Base-by-base conservation (phyloP, 495 filamentous ascomycete genomes). In the Talaromyces ruber region DNA sequence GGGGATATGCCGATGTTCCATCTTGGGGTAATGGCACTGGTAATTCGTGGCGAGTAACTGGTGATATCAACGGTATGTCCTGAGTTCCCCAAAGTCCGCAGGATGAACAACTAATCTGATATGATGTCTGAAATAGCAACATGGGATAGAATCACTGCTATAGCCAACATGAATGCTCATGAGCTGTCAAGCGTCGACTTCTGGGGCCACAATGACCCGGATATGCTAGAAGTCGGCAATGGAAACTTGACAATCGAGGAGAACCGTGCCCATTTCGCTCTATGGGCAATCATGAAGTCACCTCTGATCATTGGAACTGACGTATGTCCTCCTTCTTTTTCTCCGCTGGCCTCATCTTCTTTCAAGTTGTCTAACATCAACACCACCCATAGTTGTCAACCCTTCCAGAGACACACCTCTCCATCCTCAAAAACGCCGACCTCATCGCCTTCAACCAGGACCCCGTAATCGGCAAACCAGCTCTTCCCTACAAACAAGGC, bases 141-240 rank as follows among this genome's bases (percentile, higher is more conserved):
- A 16, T 81, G 77, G 78, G 37, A 54, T 16, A 74, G 77, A 18
- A 76, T 84, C 55, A 64, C 70, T 5, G 65, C 71, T 34, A 74
- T 76, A 50, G 71, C 74, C 55, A 77, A 75, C 54, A 70, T 79
- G 30, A 77, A 76, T 59, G 68, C 71, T 47, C 85, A 84, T 67
- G 65, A 74, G 24, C 64, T 80, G 45, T 74, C 79, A 62, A 71
- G 74, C 25, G 78, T 73, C 24, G 70, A 79, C 26, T 84, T 83
- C 71, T 83, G 76, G 71, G 82, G 79, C 30, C 75, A 79, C 59
- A 81, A 83, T 6, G 86, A 90, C 64, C 71, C 81, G 4, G 87
- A 90, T 66, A 88, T 88, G 86, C 78, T 89, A 0, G 87, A 89
- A 64, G 77, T 89, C 30, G 86, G 86, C 8, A 88, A 88, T 64